A percentile compares a stretch with the other conserved stretches of the same genome.
phyloP scores from a whole-genome alignment of 257 asterid species.

The Henckelia pumila region DNA sequence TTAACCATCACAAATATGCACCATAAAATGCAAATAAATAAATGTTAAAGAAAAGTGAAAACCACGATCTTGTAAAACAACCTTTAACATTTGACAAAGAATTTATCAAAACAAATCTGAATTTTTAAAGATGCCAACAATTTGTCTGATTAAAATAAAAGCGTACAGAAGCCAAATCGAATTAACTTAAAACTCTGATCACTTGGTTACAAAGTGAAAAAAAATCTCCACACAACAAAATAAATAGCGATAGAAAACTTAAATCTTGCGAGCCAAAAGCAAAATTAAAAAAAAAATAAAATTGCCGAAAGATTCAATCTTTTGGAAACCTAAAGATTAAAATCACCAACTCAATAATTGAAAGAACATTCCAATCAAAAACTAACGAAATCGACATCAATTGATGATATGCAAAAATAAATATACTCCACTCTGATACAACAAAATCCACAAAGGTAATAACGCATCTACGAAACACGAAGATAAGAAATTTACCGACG shows the following conservation, averaged over 20 bases:
- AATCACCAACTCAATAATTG: background rate
- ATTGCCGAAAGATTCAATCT: slow-evolving; percentile 4
- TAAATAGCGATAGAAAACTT: background rate
- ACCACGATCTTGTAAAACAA: background rate
- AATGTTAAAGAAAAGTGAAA: background rate
- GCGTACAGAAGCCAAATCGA: background rate
- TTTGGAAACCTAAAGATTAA: slow-evolving; percentile 3
- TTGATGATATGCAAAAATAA: background rate
- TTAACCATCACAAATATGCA: background rate
- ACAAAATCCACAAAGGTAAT: background rate
- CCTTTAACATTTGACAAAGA: slow-evolving; percentile 3
- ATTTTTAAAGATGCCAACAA: background rate
- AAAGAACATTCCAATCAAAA: background rate
- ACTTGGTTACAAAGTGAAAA: background rate
- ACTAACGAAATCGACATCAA: slow-evolving; percentile 15
- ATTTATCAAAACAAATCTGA: background rate
- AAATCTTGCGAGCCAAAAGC: background rate
- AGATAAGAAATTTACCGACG: background rate
- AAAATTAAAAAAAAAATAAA: background rate
- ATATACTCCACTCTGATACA: background rate
- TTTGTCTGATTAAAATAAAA: background rate
- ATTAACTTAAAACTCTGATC: background rate
- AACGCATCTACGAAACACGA: background rate
- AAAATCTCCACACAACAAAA: background rate
- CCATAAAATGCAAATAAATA: slow-evolving; percentile 6